phyloP scores from a whole-genome alignment of 2,329 filamentous ascomycete genomes.

The Amphichorda felina region DNA sequence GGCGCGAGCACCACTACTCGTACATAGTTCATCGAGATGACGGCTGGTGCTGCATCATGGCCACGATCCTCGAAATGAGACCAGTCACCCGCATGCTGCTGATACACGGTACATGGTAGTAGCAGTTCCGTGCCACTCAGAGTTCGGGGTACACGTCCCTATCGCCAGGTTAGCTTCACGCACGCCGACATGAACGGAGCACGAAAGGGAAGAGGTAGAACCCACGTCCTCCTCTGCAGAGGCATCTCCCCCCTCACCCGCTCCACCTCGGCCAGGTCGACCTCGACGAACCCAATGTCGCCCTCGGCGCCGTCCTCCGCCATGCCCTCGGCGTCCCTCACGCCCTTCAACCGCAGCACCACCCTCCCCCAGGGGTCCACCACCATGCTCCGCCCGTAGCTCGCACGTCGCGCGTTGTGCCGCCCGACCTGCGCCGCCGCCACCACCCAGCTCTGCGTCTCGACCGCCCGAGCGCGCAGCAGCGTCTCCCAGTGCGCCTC shows the following conservation, averaged over 20 bases:
- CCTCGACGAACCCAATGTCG: slow-evolving; percentile 41
- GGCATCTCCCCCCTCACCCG: slow-evolving; percentile 40
- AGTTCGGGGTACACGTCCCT: slow-evolving; percentile 4
- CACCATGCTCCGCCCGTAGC: slow-evolving; percentile 79
- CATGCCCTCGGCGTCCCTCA: slow-evolving; percentile 26
- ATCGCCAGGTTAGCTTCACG: background rate
- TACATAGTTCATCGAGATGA: too few species aligned
- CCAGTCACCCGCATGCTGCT: too few species aligned
- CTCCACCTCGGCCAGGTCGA: slow-evolving; percentile 35
- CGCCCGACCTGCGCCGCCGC: slow-evolving; percentile 70
- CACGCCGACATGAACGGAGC: background rate
- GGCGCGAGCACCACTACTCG: too few species aligned
- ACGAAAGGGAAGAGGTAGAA: slow-evolving; percentile 8
- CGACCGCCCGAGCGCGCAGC: slow-evolving; percentile 70
- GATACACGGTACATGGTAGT: too few species aligned
- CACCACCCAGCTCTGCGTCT: slow-evolving; percentile 78
- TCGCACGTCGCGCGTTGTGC: slow-evolving; percentile 55
- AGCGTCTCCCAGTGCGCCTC: slow-evolving; percentile 76
- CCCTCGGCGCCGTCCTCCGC: slow-evolving; percentile 27
- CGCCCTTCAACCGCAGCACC: slow-evolving; percentile 49
- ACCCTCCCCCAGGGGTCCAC: slow-evolving; percentile 81
- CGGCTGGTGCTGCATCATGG: too few species aligned
- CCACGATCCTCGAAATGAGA: too few species aligned
- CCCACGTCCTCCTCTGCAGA: slow-evolving; percentile 37
- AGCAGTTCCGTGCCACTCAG: background rate